Conservation (phyloP, 2,329 filamentous ascomycete species). For the Beauveria australis region DNA sequence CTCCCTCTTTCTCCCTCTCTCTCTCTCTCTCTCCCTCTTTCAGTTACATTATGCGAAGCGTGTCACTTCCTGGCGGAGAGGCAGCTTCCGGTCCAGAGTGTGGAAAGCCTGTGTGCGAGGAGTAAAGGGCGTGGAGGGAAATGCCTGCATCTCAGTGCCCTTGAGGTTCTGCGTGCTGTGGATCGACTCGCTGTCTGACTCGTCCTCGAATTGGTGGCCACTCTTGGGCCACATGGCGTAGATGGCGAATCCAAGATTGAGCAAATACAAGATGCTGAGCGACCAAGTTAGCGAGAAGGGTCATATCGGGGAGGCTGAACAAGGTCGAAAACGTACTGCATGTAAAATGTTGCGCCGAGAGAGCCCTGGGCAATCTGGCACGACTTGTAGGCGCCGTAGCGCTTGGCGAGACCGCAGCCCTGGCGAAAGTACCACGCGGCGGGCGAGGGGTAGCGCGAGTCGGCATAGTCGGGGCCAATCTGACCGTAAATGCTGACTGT, state of each 20-base stretch:
- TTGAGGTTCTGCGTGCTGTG: slow-evolving; percentile 23
- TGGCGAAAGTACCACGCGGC: slow-evolving; percentile 69
- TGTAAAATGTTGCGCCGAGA: slow-evolving; percentile 55
- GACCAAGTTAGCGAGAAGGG: not conserved
- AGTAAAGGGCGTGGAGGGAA: slow-evolving; percentile 45
- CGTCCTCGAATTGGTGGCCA: slow-evolving; percentile 37
- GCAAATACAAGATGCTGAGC: slow-evolving; percentile 48
- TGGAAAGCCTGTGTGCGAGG: slow-evolving; percentile 62
- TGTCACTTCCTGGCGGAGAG: slow-evolving; percentile 26
- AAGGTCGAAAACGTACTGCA: slow-evolving; percentile 49
- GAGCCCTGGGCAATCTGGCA: slow-evolving; percentile 62
- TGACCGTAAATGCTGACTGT: slow-evolving; percentile 60
- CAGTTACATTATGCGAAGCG: not conserved
- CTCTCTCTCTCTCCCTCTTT: not conserved
- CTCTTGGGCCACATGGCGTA: slow-evolving; percentile 52
- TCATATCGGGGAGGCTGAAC: not conserved
- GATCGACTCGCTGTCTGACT: slow-evolving; percentile 31
- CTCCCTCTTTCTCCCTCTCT: too few species aligned
- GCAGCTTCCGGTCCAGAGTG: slow-evolving; percentile 50
- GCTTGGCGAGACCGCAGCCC: slow-evolving; percentile 54
- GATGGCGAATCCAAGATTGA: slow-evolving; percentile 50
- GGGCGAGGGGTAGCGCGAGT: slow-evolving; percentile 51
- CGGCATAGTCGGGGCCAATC: slow-evolving; percentile 63
- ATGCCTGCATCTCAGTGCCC: slow-evolving; percentile 51
- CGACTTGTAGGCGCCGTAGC: slow-evolving; percentile 44